Evolutionary conservation across 495 filamentous ascomycete species (phyloP).

Genomic region (Tuber borchii): DNA sequence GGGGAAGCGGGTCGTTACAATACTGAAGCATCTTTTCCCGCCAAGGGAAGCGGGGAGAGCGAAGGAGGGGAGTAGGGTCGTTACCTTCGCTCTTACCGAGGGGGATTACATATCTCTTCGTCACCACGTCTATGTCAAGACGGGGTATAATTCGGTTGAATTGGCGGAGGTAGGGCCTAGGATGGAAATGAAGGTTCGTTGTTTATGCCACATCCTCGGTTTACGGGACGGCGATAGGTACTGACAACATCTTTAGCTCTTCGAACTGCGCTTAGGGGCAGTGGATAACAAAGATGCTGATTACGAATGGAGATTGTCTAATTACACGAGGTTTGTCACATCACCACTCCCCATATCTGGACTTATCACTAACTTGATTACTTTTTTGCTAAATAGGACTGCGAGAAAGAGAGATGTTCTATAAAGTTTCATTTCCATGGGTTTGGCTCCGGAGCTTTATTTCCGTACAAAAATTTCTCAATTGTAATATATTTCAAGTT

Average conservation of each 20-base stretch:
- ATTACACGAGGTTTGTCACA: constrained; percentile 65
- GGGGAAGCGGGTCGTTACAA: constrained; percentile 78
- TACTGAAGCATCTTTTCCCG: constrained; percentile 91
- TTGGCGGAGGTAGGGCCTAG: constrained; percentile 89
- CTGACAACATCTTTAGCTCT: constrained; percentile 50
- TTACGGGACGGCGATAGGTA: not conserved
- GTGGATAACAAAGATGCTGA: constrained; percentile 95
- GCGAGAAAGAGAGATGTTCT: constrained; percentile 43
- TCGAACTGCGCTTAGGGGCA: constrained; percentile 89
- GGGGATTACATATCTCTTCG: constrained; percentile 77
- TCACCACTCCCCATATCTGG: constrained; percentile 21
- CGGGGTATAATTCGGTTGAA: constrained; percentile 80
- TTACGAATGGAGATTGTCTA: constrained; percentile 87
- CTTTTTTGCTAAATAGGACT: constrained; percentile 35
- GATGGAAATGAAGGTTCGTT: constrained; percentile 69
- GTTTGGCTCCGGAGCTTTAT: not conserved
- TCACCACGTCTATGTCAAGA: constrained; percentile 77
- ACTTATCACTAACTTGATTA: constrained; percentile 30
- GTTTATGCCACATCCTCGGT: not conserved
- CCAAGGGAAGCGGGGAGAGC: constrained; percentile 65
- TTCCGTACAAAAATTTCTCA: not conserved
- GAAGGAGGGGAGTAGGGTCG: constrained; percentile 79
- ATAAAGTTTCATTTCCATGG: constrained; percentile 4
- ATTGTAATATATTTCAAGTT: not conserved
- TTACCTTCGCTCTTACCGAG: constrained; percentile 92